These are phyloP conservation scores for Hyaloscypha hepaticicola DNA, from an alignment of 495 filamentous ascomycete genomes.

Conservation along the genomic window DNA sequence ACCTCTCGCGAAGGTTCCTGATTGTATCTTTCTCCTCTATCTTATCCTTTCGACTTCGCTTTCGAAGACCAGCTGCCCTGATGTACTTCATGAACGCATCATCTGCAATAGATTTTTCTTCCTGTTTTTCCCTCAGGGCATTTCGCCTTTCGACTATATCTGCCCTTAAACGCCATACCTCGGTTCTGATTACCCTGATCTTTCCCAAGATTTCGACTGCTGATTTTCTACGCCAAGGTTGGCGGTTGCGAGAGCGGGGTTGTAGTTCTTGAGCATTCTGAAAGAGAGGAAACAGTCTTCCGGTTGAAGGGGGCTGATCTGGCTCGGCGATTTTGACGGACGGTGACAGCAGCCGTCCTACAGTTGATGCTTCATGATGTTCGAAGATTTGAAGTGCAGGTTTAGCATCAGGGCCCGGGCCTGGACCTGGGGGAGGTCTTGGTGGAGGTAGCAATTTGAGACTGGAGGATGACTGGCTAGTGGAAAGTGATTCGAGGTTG, in stretches of 20 bases:
- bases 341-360: neutral
- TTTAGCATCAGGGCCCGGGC: neutral
- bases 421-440: neutral
- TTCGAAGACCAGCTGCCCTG: neutral
- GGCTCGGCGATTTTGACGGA: neutral
- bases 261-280: neutral
- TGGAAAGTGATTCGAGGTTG: neutral
- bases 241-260: neutral
- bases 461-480: neutral
- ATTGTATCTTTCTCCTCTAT: too few relatives aligned
- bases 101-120: neutral
- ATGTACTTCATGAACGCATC: conserved; percentile 8
- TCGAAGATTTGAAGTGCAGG: neutral
- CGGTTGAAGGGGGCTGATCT: neutral
- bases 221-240: neutral
- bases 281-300: neutral
- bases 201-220: neutral
- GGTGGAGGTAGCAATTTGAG: neutral
- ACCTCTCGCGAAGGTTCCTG: conserved; percentile 5
- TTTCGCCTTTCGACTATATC: conserved; percentile 4
- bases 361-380: neutral
- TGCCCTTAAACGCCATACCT: conserved; percentile 7
- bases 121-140: neutral
- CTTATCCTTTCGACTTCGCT: neutral
- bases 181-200: neutral